Evolutionary conservation across 75 land plant genomes (phyloP).

Genomic region (Sequoia sempervirens): DNA sequence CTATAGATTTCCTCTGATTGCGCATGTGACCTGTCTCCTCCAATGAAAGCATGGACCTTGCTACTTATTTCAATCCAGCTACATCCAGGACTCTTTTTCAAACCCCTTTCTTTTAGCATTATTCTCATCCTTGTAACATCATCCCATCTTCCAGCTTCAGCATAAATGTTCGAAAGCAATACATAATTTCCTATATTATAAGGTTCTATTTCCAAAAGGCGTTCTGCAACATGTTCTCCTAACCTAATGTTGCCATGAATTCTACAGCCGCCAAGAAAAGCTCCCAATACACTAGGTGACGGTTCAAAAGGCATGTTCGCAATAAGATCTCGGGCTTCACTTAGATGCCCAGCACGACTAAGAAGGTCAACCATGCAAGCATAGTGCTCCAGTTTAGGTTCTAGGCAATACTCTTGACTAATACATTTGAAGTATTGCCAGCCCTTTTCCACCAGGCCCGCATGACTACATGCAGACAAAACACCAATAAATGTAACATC

Average conservation of each 20-base stretch:
- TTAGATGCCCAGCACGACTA: constrained; percentile 55
- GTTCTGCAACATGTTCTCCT: constrained; percentile 34
- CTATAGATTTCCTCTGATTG: constrained; percentile 11
- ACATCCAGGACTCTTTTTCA: constrained; percentile 34
- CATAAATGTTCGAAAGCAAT: constrained; percentile 37
- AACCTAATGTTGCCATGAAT: constrained; percentile 37
- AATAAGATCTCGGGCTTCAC: constrained; percentile 49
- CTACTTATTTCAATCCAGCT: constrained; percentile 35
- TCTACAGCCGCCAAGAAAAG: constrained; percentile 56
- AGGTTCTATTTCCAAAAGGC: constrained; percentile 31
- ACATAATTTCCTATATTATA: constrained; percentile 46
- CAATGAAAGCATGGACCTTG: constrained; percentile 25
- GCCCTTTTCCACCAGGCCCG: constrained; percentile 47
- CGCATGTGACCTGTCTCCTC: constrained; percentile 25
- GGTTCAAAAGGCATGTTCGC: constrained; percentile 46
- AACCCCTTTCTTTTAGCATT: constrained; percentile 15
- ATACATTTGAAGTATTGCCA: constrained; percentile 30
- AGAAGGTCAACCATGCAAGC: constrained; percentile 74
- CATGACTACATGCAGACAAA: constrained; percentile 62
- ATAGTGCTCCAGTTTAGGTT: constrained; percentile 55
- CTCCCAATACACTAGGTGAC: constrained; percentile 51
- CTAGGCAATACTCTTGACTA: constrained; percentile 29
- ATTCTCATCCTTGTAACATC: constrained; percentile 31
- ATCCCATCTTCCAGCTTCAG: constrained; percentile 41
- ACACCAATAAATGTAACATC: constrained; percentile 35